Evolutionary conservation across 805 yeast species (phyloP).

Genomic region (Myxozyma sirexii): DNA sequence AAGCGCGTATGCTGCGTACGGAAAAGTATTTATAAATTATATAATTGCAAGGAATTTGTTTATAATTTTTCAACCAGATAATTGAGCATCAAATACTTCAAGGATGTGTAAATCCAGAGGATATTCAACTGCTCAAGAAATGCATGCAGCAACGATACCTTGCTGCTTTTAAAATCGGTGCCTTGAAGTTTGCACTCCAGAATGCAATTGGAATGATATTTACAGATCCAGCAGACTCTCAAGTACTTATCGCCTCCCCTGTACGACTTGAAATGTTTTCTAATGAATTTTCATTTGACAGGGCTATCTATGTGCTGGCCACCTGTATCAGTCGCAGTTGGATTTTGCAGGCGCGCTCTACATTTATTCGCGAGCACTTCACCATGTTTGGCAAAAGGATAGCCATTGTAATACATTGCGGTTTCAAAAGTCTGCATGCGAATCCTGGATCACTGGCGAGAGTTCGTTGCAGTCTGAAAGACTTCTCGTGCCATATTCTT

Average conservation of each 20-base stretch:
- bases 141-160: constrained; percentile 7
- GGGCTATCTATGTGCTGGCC: constrained; percentile 6
- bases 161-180: constrained; percentile 9
- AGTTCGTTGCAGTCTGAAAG: neutral
- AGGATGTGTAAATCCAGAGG: neutral
- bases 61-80: neutral
- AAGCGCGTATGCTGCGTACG: constrained; percentile 12
- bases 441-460: neutral
- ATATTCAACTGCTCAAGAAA: neutral
- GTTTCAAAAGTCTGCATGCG: neutral
- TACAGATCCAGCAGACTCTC: neutral
- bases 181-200: constrained; percentile 9
- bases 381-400: neutral
- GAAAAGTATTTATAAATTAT: constrained; percentile 14
- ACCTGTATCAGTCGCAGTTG: constrained; percentile 1
- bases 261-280: neutral
- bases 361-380: constrained; percentile 2
- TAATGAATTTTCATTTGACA: neutral
- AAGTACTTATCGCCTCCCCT: neutral
- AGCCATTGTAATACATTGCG: neutral
- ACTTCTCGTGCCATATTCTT: no score
- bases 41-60: no score
- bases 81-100: neutral
- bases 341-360: constrained; percentile 1
- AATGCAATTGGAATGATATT: constrained; percentile 10